Percentiles rank a stretch among this genome's conserved stretches.
Evolutionary conservation across 202 grass and related monocot genomes (phyloP).

Genomic region (Schoenoplectus triqueter): DNA sequence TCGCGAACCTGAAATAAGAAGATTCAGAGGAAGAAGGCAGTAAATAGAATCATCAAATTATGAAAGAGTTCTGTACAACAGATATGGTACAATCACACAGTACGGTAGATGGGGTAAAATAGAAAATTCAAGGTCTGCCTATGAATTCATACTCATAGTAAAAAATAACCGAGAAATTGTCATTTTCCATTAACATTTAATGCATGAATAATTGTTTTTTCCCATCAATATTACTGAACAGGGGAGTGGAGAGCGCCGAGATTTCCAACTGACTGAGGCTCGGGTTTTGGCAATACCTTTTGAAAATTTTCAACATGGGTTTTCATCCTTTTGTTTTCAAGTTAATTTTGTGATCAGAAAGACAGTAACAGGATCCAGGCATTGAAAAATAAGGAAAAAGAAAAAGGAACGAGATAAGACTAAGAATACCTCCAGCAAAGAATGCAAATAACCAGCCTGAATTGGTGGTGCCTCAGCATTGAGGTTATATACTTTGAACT

Average conservation of each 20-base stretch:
- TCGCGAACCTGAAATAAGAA: slow-evolving; percentile 68
- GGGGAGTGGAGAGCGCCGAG: background rate
- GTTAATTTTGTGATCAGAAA: background rate
- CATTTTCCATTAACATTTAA: background rate
- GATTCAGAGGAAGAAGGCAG: background rate
- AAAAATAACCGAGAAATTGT: background rate
- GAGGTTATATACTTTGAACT: slow-evolving; percentile 94
- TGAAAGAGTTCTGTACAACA: background rate
- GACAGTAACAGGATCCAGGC: slow-evolving; percentile 3
- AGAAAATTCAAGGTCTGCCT: background rate
- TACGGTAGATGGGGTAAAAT: background rate
- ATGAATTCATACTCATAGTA: background rate
- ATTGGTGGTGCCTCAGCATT: slow-evolving; percentile 79
- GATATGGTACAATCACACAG: background rate
- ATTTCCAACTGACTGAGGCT: background rate
- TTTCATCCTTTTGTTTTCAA: slow-evolving; percentile 40
- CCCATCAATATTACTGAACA: slow-evolving; percentile 21
- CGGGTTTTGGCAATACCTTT: background rate
- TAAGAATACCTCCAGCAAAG: slow-evolving; percentile 76
- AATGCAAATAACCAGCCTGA: slow-evolving; percentile 64
- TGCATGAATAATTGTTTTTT: background rate
- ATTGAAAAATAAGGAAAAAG: background rate
- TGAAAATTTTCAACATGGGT: background rate
- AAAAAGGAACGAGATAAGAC: slow-evolving; percentile 32
- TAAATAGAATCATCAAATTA: background rate